phyloP scores from a whole-genome alignment of 306 rosid species.

The Rubus parviflorus region DNA sequence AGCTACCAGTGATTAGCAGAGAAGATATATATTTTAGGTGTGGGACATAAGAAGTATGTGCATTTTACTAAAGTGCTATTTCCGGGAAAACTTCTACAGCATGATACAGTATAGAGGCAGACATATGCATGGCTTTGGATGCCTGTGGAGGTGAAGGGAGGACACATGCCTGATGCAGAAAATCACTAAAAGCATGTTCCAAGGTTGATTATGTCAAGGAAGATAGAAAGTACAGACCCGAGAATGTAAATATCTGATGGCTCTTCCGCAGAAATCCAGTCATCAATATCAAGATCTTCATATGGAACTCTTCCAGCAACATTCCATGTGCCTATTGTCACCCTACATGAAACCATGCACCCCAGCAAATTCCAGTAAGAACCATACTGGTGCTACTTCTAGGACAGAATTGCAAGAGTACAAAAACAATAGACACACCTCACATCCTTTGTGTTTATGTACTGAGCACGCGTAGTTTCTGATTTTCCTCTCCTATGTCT shows the following conservation, averaged over 20 bases:
- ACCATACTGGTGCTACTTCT: conserved; percentile 15
- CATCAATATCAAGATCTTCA: conserved; percentile 74
- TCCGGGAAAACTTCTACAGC: neutral
- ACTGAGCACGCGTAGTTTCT: conserved; percentile 92
- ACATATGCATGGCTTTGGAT: neutral
- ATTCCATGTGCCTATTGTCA: conserved; percentile 87
- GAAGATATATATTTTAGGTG: neutral
- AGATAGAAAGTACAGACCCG: conserved; percentile 57
- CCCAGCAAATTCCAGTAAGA: conserved; percentile 28
- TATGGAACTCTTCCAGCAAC: conserved; percentile 84
- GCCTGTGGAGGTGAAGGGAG: neutral
- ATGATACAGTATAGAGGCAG: neutral
- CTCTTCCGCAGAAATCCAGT: conserved; percentile 75
- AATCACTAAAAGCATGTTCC: neutral
- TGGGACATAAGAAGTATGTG: neutral
- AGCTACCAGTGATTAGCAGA: no score
- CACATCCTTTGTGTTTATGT: conserved; percentile 84
- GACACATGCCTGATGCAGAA: neutral
- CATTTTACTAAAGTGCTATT: neutral
- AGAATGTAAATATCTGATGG: conserved; percentile 79
- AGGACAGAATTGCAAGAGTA: conserved; percentile 23
- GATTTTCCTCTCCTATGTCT: conserved; percentile 92
- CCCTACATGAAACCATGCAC: conserved; percentile 52
- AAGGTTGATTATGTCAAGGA: neutral
- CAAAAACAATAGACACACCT: conserved; percentile 51